These are phyloP conservation scores for Creolimax fragrantissima DNA, from an alignment of 78 protist genomes.

Conservation along the genomic window DNA sequence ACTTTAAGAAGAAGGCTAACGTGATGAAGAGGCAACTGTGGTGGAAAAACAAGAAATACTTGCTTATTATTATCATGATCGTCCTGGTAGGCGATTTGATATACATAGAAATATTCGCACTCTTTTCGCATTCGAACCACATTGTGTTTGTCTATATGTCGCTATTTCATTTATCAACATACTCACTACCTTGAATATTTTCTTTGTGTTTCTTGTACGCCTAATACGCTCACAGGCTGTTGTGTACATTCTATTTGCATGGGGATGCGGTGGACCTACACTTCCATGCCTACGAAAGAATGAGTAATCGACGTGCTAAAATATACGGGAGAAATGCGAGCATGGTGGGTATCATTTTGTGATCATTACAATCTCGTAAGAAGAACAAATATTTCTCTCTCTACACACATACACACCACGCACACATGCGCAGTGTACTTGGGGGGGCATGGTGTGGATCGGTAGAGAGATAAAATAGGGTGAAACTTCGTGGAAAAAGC, in stretches of 20 bases:
- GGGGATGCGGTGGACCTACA: not conserved
- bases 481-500: no score
- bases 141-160: not conserved
- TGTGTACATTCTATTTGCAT: not conserved
- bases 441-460: no score
- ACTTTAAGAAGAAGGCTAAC: conserved; percentile 70
- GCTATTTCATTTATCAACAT: not conserved
- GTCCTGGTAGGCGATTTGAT: not conserved
- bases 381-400: no score
- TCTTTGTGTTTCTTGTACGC: no score
- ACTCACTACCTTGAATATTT: not conserved
- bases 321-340: no score
- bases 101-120: not conserved
- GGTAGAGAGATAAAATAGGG: no score
- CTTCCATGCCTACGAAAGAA: not conserved
- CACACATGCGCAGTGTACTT: no score
- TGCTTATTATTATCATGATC: conserved; percentile 33
- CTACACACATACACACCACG: no score
- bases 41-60: conserved; percentile 78
- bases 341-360: no score
- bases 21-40: conserved; percentile 77
- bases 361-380: no score
- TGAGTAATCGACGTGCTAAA: no score
- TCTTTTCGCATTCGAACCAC: not conserved
- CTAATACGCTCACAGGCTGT: no score